A percentile compares a stretch with the other conserved stretches of the same genome.
phyloP scores from a whole-genome alignment of 176 grass and related monocot species.

The Phyllostachys edulis region DNA sequence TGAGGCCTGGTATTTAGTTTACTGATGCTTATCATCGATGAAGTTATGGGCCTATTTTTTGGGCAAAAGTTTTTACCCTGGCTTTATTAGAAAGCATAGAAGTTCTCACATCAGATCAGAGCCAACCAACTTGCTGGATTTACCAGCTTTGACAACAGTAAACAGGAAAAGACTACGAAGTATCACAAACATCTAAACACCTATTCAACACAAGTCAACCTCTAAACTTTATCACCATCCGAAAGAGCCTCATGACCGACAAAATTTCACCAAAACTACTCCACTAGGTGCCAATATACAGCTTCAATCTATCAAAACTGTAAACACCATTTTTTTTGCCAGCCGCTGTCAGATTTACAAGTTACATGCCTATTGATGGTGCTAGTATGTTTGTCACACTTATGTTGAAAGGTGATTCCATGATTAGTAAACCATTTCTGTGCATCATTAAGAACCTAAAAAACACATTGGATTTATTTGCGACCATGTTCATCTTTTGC shows the following conservation, averaged over 20 bases:
- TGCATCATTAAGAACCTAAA: not conserved
- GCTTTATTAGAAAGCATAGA: not conserved
- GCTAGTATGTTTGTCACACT: not conserved
- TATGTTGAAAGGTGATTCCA: not conserved
- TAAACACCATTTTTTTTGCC: not conserved
- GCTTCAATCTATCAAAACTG: not conserved
- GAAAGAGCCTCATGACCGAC: not conserved
- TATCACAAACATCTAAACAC: not conserved
- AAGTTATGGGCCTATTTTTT: not conserved
- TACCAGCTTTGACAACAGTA: not conserved
- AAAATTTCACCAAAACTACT: not conserved
- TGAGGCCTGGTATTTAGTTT: not conserved
- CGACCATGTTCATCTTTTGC: not conserved
- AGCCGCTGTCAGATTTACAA: not conserved
- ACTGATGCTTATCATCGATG: not conserved
- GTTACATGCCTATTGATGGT: not conserved
- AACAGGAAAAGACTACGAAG: not conserved
- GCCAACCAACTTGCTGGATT: not conserved
- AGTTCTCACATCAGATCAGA: not conserved
- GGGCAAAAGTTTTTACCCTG: not conserved
- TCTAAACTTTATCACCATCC: not conserved
- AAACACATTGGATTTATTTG: not conserved
- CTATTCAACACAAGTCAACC: not conserved
- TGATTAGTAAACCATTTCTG: not conserved
- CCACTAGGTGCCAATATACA: not conserved